phyloP scores from a whole-genome alignment of 2,329 filamentous ascomycete genomes.

The Nemania bipapillata region DNA sequence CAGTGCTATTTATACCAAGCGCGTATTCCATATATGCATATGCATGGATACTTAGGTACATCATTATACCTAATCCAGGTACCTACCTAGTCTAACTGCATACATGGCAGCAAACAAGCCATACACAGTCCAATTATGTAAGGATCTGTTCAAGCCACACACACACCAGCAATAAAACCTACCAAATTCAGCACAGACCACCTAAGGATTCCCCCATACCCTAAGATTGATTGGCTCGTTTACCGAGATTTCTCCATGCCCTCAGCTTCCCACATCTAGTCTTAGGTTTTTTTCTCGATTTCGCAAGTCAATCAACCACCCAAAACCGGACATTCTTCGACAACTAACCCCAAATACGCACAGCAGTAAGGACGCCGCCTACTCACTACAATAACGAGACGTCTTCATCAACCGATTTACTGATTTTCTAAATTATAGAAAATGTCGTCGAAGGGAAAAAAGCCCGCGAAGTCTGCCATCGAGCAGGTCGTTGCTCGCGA shows the following conservation, averaged over 20 bases:
- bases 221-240: constrained; percentile 49
- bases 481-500: constrained; percentile 98
- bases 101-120: not conserved
- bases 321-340: constrained; percentile 46
- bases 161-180: not conserved
- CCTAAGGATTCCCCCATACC: constrained; percentile 33
- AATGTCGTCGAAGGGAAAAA: constrained; percentile 75
- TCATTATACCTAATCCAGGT: too few relatives aligned
- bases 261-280: constrained; percentile 47
- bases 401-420: constrained; percentile 23
- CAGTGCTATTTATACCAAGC: not conserved
- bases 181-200: constrained; percentile 39
- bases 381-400: constrained; percentile 17
- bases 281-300: constrained; percentile 45
- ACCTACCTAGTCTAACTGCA: too few relatives aligned
- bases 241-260: constrained; percentile 48
- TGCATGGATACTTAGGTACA: not conserved
- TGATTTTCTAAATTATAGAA: constrained; percentile 45
- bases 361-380: constrained; percentile 42
- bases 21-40: not conserved
- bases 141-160: constrained; percentile 17
- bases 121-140: not conserved
- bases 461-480: constrained; percentile 88
- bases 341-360: constrained; percentile 45
- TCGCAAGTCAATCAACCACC: constrained; percentile 46